Conservation (phyloP, 371 early-diverging fungal genomes). For the Batkoa obscura region DNA sequence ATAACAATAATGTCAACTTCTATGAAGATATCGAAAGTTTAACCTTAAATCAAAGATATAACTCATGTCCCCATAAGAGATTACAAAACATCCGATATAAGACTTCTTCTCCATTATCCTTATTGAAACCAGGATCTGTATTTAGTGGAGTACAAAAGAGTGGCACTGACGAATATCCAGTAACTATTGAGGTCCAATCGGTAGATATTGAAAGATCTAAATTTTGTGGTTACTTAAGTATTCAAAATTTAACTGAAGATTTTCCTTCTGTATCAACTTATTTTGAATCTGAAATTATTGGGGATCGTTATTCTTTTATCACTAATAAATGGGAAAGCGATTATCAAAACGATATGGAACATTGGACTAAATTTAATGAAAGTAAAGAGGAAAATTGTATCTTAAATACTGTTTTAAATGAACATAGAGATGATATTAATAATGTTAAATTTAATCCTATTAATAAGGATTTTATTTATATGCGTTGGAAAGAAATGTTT, state of each 20-base stretch:
- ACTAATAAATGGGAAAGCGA: conserved; percentile 79
- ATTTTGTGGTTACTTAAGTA: conserved; percentile 60
- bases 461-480: conserved; percentile 56
- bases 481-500: conserved; percentile 96
- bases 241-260: conserved; percentile 57
- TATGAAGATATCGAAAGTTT: too few species aligned
- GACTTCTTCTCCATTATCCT: background rate
- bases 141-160: background rate
- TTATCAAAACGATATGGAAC: conserved; percentile 44
- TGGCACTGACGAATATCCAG: background rate
- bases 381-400: too few species aligned
- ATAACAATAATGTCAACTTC: too few species aligned
- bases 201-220: conserved; percentile 51
- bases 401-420: too few species aligned
- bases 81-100: too few species aligned
- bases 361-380: too few species aligned
- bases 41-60: too few species aligned
- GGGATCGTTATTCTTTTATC: conserved; percentile 49
- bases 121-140: background rate
- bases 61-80: too few species aligned
- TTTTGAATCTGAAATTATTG: conserved; percentile 72
- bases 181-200: conserved; percentile 21
- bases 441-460: too few species aligned
- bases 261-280: conserved; percentile 64
- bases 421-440: too few species aligned